Percentiles rank a stretch among this genome's conserved stretches.
Conservation (phyloP, 192 early-diverging fungal genomes). For the Gigaspora rosea region DNA sequence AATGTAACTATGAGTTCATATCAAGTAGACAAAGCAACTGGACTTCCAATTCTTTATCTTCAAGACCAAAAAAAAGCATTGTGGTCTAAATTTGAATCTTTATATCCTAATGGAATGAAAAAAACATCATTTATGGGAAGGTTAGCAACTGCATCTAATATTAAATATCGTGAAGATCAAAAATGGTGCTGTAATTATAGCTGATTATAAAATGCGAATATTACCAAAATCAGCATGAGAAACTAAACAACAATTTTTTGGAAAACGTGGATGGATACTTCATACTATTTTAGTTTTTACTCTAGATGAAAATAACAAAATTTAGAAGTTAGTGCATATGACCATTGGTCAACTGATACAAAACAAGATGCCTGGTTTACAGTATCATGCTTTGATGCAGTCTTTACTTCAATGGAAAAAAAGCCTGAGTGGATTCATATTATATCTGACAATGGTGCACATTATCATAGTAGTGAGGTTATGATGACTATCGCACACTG, state of each 20-base stretch:
- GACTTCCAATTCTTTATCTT: too few relatives aligned
- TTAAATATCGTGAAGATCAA: conserved; percentile 7
- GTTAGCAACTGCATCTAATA: neutral
- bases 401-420: conserved; percentile 10
- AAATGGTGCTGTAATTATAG: neutral
- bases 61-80: too few relatives aligned
- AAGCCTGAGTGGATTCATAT: neutral
- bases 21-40: too few relatives aligned
- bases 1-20: too few relatives aligned
- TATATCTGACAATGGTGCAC: neutral
- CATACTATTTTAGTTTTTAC: conserved; percentile 4
- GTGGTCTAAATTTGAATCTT: conserved; percentile 8
- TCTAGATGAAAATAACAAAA: neutral
- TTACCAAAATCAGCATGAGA: neutral
- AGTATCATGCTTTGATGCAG: neutral
- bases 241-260: conserved; percentile 5
- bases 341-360: neutral
- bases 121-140: neutral
- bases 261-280: neutral
- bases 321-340: neutral
- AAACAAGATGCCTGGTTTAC: conserved; percentile 4
- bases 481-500: neutral
- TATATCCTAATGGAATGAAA: conserved; percentile 7
- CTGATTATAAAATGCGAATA: conserved; percentile 3
- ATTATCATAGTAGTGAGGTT: conserved; percentile 2